A percentile compares a stretch with the other conserved stretches of the same genome.
Evolutionary conservation across 768 basidiomycete genomes (phyloP).

Genomic region (Leccinum uliginosum): DNA sequence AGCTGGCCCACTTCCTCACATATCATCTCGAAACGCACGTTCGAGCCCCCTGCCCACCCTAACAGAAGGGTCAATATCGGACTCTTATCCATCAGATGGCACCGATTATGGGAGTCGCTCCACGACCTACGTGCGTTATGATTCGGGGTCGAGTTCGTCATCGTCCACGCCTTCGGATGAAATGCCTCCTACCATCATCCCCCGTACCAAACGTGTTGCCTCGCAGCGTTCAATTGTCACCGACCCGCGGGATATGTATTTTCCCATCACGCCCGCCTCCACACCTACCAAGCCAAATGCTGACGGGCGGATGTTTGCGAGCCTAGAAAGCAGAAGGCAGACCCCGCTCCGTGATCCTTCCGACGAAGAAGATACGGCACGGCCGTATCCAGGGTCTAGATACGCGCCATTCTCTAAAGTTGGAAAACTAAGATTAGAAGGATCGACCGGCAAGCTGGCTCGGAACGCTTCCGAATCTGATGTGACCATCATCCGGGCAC

Average conservation of each 20-base stretch:
- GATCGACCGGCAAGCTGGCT: constrained; percentile 14
- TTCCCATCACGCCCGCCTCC: constrained; percentile 41
- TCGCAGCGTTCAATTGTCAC: constrained; percentile 23
- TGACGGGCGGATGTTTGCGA: constrained; percentile 10
- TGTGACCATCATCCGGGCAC: background rate
- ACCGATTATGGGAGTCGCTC: constrained; percentile 4
- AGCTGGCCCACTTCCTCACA: constrained; percentile 55
- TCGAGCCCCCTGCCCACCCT: constrained; percentile 5
- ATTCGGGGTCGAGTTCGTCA: constrained; percentile 33
- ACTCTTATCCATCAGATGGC: constrained; percentile 5
- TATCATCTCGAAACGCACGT: constrained; percentile 47
- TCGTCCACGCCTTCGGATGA: constrained; percentile 36
- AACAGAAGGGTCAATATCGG: constrained; percentile 16
- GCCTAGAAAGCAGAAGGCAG: constrained; percentile 12
- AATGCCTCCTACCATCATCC: constrained; percentile 31
- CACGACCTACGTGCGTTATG: constrained; percentile 11
- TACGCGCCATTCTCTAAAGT: constrained; percentile 17
- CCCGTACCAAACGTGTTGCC: constrained; percentile 36
- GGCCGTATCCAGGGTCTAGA: constrained; percentile 20
- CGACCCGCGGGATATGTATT: constrained; percentile 26
- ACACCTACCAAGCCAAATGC: constrained; percentile 24
- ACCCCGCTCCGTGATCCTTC: constrained; percentile 25
- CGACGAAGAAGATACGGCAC: constrained; percentile 27
- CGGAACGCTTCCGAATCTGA: constrained; percentile 24
- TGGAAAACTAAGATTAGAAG: constrained; percentile 25